These are phyloP conservation scores for Macrotyloma uniflorum DNA, from an alignment of 306 rosid species.

Conservation along the genomic window DNA sequence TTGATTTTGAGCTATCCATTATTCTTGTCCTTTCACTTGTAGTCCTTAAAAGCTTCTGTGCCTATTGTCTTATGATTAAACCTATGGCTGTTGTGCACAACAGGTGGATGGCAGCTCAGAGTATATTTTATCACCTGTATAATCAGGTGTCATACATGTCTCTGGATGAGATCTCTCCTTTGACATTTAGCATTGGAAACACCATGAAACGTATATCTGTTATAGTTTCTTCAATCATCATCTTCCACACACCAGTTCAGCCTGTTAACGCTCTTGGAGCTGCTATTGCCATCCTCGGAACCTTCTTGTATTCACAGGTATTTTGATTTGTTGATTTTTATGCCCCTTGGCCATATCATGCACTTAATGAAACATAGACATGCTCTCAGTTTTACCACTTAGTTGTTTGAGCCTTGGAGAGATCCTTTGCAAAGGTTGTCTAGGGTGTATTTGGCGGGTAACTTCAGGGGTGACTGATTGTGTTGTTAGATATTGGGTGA, in stretches of 20 bases:
- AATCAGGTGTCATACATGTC: slow-evolving; percentile 98
- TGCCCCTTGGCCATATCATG: background rate
- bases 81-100: slow-evolving; percentile 4
- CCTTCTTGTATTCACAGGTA: slow-evolving; percentile 96
- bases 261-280: slow-evolving; percentile 92
- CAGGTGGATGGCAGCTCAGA: slow-evolving; percentile 98
- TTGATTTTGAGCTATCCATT: background rate
- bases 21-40: background rate
- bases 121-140: slow-evolving; percentile 89
- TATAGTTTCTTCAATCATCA: slow-evolving; percentile 90
- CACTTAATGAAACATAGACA: background rate
- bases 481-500: too few species aligned
- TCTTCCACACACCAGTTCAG: slow-evolving; percentile 91
- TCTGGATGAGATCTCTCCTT: slow-evolving; percentile 86
- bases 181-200: slow-evolving; percentile 92
- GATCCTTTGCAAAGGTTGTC: background rate
- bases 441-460: background rate
- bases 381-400: background rate
- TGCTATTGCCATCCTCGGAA: slow-evolving; percentile 86
- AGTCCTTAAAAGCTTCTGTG: background rate
- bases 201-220: slow-evolving; percentile 97
- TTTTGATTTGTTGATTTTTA: background rate
- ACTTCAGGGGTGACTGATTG: background rate
- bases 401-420: background rate
- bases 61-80: background rate